Conservation (phyloP, 2,329 filamentous ascomycete genomes). For the Colletotrichum sp. region DNA sequence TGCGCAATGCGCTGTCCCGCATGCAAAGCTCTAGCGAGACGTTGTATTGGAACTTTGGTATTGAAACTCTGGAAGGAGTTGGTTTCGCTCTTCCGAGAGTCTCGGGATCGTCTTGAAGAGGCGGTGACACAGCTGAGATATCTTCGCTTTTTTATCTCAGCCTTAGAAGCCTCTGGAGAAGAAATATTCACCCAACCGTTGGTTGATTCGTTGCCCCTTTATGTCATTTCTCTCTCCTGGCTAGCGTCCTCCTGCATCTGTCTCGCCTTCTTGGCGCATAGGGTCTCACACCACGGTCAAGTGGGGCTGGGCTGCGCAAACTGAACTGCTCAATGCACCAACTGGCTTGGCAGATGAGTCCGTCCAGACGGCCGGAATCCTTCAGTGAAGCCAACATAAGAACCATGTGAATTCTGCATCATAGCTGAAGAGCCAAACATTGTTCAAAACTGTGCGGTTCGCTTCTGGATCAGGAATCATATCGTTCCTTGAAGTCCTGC, state of each 20-base stretch:
- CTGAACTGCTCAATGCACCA: background rate
- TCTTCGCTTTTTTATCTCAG: background rate
- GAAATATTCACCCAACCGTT: background rate
- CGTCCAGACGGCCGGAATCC: background rate
- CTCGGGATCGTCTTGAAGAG: background rate
- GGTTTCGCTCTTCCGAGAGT: background rate
- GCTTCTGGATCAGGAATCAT: background rate
- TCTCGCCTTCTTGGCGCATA: slow-evolving; percentile 1
- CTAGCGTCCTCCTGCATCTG: background rate
- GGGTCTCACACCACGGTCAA: background rate
- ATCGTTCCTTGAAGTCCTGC: background rate
- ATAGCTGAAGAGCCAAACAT: background rate
- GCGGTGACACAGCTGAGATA: background rate
- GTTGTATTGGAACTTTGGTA: background rate
- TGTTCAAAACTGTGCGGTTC: background rate
- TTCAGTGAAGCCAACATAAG: background rate
- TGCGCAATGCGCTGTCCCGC: background rate
- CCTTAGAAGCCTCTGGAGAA: background rate
- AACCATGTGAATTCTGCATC: background rate
- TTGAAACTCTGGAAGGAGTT: background rate
- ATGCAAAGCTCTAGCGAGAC: background rate
- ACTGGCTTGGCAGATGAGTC: background rate
- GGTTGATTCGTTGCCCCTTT: background rate
- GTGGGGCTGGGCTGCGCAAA: background rate
- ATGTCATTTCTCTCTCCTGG: background rate